These are phyloP conservation scores for Cytospora chrysosperma DNA, from an alignment of 2,329 filamentous ascomycete species.

Conservation along the genomic window DNA sequence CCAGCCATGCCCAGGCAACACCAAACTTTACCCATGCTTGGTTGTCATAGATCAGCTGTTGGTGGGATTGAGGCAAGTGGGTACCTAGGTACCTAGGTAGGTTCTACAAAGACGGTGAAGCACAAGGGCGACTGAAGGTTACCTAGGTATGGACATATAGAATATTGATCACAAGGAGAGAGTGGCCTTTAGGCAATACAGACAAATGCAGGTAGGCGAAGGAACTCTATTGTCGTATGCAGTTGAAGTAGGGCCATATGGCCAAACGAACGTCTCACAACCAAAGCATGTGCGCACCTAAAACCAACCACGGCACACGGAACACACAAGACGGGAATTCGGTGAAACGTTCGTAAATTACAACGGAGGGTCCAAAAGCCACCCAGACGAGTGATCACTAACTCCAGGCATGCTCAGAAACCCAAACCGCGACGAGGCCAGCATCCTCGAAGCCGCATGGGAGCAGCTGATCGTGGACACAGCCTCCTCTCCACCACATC, in stretches of 20 bases:
- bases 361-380: slow-evolving; percentile 26
- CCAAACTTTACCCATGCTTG: no score
- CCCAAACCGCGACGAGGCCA: slow-evolving; percentile 21
- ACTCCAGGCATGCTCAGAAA: slow-evolving; percentile 26
- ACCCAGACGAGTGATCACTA: slow-evolving; percentile 26
- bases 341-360: slow-evolving; percentile 25
- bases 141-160: not conserved
- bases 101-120: not conserved
- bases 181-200: not conserved
- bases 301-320: not conserved
- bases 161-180: not conserved
- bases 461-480: slow-evolving; percentile 32
- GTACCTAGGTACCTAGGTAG: no score
- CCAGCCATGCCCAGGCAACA: no score
- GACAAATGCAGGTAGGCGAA: not conserved
- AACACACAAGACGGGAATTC: slow-evolving; percentile 6
- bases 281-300: not conserved
- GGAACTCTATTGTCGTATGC: slow-evolving; percentile 13
- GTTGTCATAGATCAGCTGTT: no score
- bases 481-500: slow-evolving; percentile 33
- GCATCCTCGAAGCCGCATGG: slow-evolving; percentile 6
- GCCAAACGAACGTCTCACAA: not conserved
- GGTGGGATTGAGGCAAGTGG: no score
- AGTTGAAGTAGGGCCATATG: slow-evolving; percentile 3
- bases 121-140: not conserved